Evolutionary conservation across 495 filamentous ascomycete genomes (phyloP).

Genomic region (Daldinia grandis): DNA sequence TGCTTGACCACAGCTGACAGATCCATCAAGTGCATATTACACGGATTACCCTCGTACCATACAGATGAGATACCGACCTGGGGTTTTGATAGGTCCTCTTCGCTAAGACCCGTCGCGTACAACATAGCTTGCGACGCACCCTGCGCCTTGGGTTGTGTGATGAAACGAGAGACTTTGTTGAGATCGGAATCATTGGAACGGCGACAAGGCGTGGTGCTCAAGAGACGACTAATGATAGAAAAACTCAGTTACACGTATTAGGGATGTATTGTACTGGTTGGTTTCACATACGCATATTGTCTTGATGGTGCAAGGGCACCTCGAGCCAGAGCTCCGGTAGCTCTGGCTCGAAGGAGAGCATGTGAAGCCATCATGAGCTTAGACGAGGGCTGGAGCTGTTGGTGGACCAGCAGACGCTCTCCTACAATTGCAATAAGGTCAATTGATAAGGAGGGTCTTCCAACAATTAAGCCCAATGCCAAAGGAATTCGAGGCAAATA

Average conservation of each 20-base stretch:
- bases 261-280: neutral
- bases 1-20: constrained; percentile 83
- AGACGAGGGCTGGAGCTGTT: constrained; percentile 8
- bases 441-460: constrained; percentile 19
- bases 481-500: neutral
- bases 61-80: constrained; percentile 96
- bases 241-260: constrained; percentile 14
- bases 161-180: constrained; percentile 81
- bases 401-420: constrained; percentile 14
- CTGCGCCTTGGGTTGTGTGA: constrained; percentile 97
- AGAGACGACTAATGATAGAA: constrained; percentile 47
- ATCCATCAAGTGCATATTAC: constrained; percentile 97
- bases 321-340: constrained; percentile 52
- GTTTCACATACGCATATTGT: constrained; percentile 49
- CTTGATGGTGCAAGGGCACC: constrained; percentile 46
- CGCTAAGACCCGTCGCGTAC: constrained; percentile 87
- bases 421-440: constrained; percentile 11
- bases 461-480: neutral
- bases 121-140: constrained; percentile 99
- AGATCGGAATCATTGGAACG: constrained; percentile 62
- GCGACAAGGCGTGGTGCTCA: constrained; percentile 51
- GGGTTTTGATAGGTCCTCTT: constrained; percentile 88
- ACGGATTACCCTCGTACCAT: constrained; percentile 93
- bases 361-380: constrained; percentile 49
- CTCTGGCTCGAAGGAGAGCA: constrained; percentile 51